These are phyloP conservation scores for Xylariales sp. DNA, from an alignment of 2,329 filamentous ascomycete species.

Conservation along the genomic window DNA sequence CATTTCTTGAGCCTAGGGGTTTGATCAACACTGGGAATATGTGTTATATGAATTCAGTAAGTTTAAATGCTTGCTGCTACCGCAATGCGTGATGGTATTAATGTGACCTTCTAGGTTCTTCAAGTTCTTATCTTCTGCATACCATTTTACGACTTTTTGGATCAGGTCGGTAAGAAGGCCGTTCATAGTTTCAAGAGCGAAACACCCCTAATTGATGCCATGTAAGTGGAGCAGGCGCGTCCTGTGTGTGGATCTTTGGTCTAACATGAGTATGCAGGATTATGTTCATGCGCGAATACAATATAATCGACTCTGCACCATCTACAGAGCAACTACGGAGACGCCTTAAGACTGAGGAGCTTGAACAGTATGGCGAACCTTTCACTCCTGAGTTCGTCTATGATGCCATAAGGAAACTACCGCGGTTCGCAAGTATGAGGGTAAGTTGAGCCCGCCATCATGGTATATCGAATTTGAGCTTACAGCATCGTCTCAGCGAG, in stretches of 20 bases:
- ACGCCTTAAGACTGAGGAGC: slow-evolving; percentile 72
- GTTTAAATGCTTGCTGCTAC: slow-evolving; percentile 36
- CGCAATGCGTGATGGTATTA: too few species aligned
- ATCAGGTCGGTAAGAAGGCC: slow-evolving; percentile 78
- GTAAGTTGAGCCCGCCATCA: too few species aligned
- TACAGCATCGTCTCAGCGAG: slow-evolving; percentile 52
- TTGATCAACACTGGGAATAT: slow-evolving; percentile 97
- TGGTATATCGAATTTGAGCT: slow-evolving; percentile 12
- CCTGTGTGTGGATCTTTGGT: not conserved
- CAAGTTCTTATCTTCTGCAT: slow-evolving; percentile 92
- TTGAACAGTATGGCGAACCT: slow-evolving; percentile 85
- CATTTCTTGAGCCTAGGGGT: slow-evolving; percentile 87
- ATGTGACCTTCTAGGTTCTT: slow-evolving; percentile 65
- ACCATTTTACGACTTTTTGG: slow-evolving; percentile 91
- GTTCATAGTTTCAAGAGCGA: slow-evolving; percentile 92
- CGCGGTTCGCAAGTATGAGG: slow-evolving; percentile 88
- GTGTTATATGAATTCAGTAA: slow-evolving; percentile 99
- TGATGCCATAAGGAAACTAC: slow-evolving; percentile 79
- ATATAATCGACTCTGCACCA: slow-evolving; percentile 72
- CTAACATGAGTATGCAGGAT: slow-evolving; percentile 54
- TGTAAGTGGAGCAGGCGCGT: slow-evolving; percentile 54
- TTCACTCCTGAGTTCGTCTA: slow-evolving; percentile 96
- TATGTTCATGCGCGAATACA: slow-evolving; percentile 92
- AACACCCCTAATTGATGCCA: slow-evolving; percentile 87
- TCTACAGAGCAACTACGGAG: slow-evolving; percentile 69